phyloP scores from a whole-genome alignment of 2,329 filamentous ascomycete genomes.

The Exophiala calicioides region DNA sequence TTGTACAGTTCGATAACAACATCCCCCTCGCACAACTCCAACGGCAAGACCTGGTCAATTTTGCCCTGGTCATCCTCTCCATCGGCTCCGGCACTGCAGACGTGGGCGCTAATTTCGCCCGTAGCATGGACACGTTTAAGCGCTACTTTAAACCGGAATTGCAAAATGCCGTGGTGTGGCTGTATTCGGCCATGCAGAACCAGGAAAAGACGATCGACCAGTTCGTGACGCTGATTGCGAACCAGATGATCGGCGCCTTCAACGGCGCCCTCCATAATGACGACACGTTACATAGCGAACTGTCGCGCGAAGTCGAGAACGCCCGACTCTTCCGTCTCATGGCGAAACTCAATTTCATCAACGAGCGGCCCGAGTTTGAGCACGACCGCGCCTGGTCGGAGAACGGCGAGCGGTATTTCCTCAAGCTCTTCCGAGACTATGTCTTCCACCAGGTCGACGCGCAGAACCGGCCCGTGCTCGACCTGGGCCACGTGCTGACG shows the following conservation, averaged over 20 bases:
- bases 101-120: slow-evolving; percentile 63
- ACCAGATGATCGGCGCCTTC: slow-evolving; percentile 72
- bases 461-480: slow-evolving; percentile 77
- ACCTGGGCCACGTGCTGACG: slow-evolving; percentile 82
- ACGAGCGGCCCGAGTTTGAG: slow-evolving; percentile 84
- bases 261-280: slow-evolving; percentile 77
- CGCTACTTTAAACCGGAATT: slow-evolving; percentile 76
- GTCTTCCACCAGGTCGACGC: slow-evolving; percentile 94
- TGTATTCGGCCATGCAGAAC: slow-evolving; percentile 67
- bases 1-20: slow-evolving; percentile 76
- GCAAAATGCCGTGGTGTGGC: slow-evolving; percentile 77
- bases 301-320: slow-evolving; percentile 85
- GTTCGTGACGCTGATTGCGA: slow-evolving; percentile 75
- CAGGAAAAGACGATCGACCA: slow-evolving; percentile 72
- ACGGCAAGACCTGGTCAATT: slow-evolving; percentile 79
- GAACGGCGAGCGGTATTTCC: slow-evolving; percentile 84
- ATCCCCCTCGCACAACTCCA: slow-evolving; percentile 73
- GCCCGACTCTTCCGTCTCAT: slow-evolving; percentile 77
- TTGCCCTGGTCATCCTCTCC: slow-evolving; percentile 81
- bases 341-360: slow-evolving; percentile 82
- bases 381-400: slow-evolving; percentile 82
- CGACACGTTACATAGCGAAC: slow-evolving; percentile 70
- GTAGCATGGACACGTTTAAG: slow-evolving; percentile 73
- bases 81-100: slow-evolving; percentile 70
- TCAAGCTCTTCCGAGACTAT: slow-evolving; percentile 95